Evolutionary conservation across 805 yeast genomes (phyloP), one percentile per base, ranked within the genome.

Genomic region (Myxozyma vanderwaltii): DNA sequence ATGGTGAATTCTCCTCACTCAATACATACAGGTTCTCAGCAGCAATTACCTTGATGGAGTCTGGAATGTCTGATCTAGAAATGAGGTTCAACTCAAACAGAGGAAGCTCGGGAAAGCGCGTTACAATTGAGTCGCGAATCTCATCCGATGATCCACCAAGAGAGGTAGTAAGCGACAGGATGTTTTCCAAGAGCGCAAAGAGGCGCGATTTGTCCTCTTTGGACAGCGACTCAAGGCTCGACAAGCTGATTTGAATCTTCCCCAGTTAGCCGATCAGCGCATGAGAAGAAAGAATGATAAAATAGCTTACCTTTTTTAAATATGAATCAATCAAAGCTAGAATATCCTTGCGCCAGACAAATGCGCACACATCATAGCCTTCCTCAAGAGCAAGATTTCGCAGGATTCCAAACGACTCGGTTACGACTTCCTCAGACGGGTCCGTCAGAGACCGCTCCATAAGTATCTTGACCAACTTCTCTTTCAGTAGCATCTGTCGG

Each of bases 351-450:
- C 97, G 82, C 88, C 95, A 87, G 54, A 88, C 71, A 71, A 82
- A 83, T 21, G 82, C 81, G 27, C 90, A 83, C 38, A 89, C 81
- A 63, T 89, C 96, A 67, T 89, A 86, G 21, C 97, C 97, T 73
- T 91, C 96, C 69, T 89, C 96, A 54, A 89, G 78, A 2, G 87
- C 86, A 56, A 92, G 70, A 69, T 88, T 90, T 70, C 96, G 81
- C 63, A 94, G 75, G 24, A 92, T 76, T 1, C 96, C 97, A 67
- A 83, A 86, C 0, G 92, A 79, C 67, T 88, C 95, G 21, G 88
- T 87, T 19, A 88, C 86, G 46, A 89, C 82, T 65, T 90, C 96
- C 56, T 84, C 85, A 64, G 86, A 80, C 21, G 79, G 70, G 70
- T 89, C 96, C 46, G 81, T 82, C 23, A 91, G 72, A 31, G 85